Evolutionary conservation across 306 rosid species (phyloP), one percentile per base, ranked within the genome.

Genomic region (Ochetophila trinervis): DNA sequence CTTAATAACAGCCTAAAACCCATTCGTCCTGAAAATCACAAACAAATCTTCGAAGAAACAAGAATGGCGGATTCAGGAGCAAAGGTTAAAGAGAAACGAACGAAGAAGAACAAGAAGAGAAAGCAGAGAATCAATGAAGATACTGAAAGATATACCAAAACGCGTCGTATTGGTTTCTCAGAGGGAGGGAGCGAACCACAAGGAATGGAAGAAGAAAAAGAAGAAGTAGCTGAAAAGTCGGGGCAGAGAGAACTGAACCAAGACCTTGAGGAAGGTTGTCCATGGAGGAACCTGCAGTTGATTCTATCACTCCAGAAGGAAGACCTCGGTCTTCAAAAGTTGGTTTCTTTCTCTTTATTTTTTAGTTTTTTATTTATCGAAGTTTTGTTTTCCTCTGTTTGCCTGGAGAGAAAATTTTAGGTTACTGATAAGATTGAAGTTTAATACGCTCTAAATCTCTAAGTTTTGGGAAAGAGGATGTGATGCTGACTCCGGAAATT

Each of bases 241-340:
- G 79, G 51, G 36, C 62, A 24, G 37, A 55, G 70, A 51, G 71
- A 66, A 8, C 24, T 56, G 35, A 27, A 32, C 30, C 62, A 10
- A 16, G 64, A 53, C 37, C 65, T 63, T 7, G 56, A 69, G 8
- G 48, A 78, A 59, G 65, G 34, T 20, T 22, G 71, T 42, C 86
- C 91, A 10, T 89, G 98, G 95, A 84, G 69, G 68, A 89, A 84
- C 73, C 86, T 93, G 74, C 80, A 84, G 53, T 75, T 93, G 69
- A 76, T 93, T 57, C 63, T 81, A 20, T 72, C 74, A 69, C 66
- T 93, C 68, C 91, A 84, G 82, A 79, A 86, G 75, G 82, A 78
- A 71, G 64, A 79, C 8, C 56, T 78, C 51, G 81, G 87, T 60
- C 65, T 79, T 73, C 79, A 81, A 58, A 86, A 85, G 98, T 93